Evolutionary conservation across 2,329 filamentous ascomycete species (phyloP).

Genomic region (Rachicladosporium sp.): DNA sequence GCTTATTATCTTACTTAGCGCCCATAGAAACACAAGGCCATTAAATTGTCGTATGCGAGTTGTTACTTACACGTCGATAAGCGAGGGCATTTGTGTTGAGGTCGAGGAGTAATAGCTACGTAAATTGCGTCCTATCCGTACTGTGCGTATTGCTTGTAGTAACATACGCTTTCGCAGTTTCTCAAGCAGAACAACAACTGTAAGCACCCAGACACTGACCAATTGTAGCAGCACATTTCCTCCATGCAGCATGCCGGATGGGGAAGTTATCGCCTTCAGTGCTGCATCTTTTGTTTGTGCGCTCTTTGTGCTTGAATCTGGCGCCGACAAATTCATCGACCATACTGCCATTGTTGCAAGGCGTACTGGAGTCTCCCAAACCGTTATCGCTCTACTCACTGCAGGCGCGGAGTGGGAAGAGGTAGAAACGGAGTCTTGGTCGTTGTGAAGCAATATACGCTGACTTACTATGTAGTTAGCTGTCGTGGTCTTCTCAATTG

Average conservation of each 20-base stretch:
- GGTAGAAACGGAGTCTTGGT: conserved; percentile 19
- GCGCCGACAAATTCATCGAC: conserved; percentile 42
- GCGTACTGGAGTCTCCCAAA: conserved; percentile 33
- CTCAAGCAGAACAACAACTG: too few species aligned
- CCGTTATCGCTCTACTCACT: conserved; percentile 40
- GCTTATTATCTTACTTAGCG: too few species aligned
- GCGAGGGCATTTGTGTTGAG: too few species aligned
- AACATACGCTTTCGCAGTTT: too few species aligned
- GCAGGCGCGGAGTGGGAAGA: conserved; percentile 46
- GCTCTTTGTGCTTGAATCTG: conserved; percentile 39
- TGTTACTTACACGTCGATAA: too few species aligned
- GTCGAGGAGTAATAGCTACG: too few species aligned
- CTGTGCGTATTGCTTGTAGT: too few species aligned
- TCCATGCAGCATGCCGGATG: conserved; percentile 11
- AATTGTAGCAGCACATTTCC: too few species aligned
- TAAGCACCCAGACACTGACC: too few species aligned
- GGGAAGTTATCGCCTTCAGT: conserved; percentile 29
- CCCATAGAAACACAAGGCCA: too few species aligned
- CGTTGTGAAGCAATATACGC: background rate
- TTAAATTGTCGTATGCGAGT: too few species aligned
- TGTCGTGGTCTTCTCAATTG: conserved; percentile 37
- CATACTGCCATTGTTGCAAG: conserved; percentile 37
- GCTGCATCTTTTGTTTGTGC: conserved; percentile 31
- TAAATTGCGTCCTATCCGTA: too few species aligned
- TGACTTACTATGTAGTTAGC: conserved; percentile 26